Percentiles rank a stretch among this genome's conserved stretches.
These are phyloP conservation scores for Porphyrellus cyaneotinctus DNA, from an alignment of 768 basidiomycete genomes.

Conservation along the genomic window DNA sequence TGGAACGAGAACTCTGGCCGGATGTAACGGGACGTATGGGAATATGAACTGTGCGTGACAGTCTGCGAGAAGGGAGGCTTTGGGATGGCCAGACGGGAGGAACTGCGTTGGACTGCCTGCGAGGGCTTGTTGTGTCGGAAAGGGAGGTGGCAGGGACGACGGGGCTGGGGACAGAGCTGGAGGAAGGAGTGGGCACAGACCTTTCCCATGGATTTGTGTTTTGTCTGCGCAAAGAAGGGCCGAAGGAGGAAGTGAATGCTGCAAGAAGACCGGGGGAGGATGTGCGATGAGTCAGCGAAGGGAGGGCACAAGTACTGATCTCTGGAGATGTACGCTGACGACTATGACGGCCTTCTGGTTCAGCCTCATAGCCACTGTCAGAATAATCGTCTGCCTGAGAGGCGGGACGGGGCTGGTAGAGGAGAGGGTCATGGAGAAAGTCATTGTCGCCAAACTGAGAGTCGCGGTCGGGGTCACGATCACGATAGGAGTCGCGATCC, in stretches of 20 bases:
- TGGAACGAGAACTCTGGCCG: conserved; percentile 85
- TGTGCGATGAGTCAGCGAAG: conserved; percentile 49
- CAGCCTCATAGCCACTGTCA: conserved; percentile 81
- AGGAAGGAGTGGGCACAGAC: conserved; percentile 45
- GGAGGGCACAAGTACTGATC: conserved; percentile 35
- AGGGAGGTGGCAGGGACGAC: conserved; percentile 55
- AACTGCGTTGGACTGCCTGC: conserved; percentile 53
- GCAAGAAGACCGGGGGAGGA: conserved; percentile 53
- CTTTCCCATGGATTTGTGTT: conserved; percentile 65
- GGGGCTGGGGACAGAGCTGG: conserved; percentile 57
- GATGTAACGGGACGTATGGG: conserved; percentile 62
- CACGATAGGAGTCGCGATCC: conserved; percentile 53
- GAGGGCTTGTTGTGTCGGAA: conserved; percentile 61
- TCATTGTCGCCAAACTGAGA: conserved; percentile 54
- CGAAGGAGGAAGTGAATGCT: conserved; percentile 63
- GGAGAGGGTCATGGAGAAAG: conserved; percentile 56
- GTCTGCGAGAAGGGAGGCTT: conserved; percentile 64
- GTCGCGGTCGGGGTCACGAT: conserved; percentile 53
- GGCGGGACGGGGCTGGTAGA: conserved; percentile 51
- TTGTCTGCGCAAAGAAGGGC: conserved; percentile 68
- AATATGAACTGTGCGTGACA: conserved; percentile 82
- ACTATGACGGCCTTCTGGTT: conserved; percentile 55
- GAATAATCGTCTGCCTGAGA: conserved; percentile 70
- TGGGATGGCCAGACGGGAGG: conserved; percentile 54
- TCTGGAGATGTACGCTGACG: conserved; percentile 73